A percentile compares a stretch with the other conserved stretches of the same genome.
Conservation (phyloP, 805 yeast genomes). For the Yueomyces sinensis region DNA sequence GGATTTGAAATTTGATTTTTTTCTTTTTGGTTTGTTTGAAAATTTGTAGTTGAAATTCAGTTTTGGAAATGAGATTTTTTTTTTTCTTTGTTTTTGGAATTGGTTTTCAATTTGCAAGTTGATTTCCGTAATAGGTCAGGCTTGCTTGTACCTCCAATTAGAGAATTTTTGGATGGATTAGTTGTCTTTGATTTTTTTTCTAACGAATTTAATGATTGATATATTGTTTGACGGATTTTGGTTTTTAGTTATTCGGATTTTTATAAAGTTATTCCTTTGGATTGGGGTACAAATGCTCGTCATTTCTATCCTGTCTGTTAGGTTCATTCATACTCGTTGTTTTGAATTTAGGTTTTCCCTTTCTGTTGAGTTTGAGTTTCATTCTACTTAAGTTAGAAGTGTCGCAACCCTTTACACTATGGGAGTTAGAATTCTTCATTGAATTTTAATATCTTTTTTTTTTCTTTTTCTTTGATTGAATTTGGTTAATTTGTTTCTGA, state of each 20-base stretch:
- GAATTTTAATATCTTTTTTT: background rate
- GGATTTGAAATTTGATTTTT: background rate
- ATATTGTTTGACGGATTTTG: background rate
- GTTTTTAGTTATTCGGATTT: background rate
- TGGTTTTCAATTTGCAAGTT: background rate
- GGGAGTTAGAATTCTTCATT: too few species aligned
- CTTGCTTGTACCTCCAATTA: constrained; percentile 21
- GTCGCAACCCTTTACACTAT: constrained; percentile 22
- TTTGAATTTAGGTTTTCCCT: background rate
- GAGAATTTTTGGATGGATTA: background rate
- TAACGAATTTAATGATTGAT: background rate
- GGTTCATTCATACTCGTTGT: background rate
- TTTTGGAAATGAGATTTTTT: too few species aligned
- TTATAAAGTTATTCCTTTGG: background rate
- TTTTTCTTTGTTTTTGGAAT: constrained; percentile 1
- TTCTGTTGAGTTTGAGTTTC: constrained; percentile 4
- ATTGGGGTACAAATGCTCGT: too few species aligned
- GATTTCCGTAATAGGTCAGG: constrained; percentile 18
- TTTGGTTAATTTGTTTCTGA: too few species aligned
- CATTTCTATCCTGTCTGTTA: background rate
- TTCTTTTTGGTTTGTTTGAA: background rate
- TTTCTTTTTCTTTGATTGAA: too few species aligned
- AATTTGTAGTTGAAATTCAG: too few species aligned
- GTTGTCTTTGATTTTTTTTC: background rate
- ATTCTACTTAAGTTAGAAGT: constrained; percentile 11